phyloP scores from a whole-genome alignment of 192 early-diverging fungal species.

The Geranomyces michiganensis region DNA sequence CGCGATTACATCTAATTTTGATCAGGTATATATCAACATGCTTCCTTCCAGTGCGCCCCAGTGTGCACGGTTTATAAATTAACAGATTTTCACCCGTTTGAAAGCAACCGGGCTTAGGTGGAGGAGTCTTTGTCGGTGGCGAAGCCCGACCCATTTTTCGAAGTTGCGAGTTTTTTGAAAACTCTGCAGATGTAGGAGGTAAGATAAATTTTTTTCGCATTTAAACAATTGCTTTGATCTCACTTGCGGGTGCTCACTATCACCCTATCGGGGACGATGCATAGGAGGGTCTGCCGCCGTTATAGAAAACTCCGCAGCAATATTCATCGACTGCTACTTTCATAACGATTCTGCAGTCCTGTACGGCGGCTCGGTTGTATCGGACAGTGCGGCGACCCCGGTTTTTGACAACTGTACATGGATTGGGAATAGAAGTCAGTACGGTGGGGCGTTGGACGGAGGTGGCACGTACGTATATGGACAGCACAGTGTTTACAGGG shows the following conservation, averaged over 20 bases:
- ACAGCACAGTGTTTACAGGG: too few relatives aligned
- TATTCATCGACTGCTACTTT: slow-evolving; percentile 15
- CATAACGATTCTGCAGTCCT: slow-evolving; percentile 12
- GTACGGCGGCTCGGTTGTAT: slow-evolving; percentile 26
- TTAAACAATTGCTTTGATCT: too few relatives aligned
- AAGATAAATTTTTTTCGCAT: neutral
- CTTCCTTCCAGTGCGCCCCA: neutral
- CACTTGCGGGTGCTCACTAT: neutral
- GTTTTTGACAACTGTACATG: slow-evolving; percentile 13
- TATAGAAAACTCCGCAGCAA: neutral
- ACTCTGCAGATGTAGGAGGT: slow-evolving; percentile 20
- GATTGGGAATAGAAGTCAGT: slow-evolving; percentile 8
- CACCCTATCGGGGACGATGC: neutral
- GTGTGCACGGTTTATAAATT: too few relatives aligned
- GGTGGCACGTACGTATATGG: slow-evolving; percentile 20
- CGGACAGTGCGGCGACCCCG: neutral
- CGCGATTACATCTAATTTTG: too few relatives aligned
- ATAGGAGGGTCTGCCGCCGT: slow-evolving; percentile 20
- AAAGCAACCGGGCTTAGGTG: slow-evolving; percentile 13
- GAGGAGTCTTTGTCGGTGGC: slow-evolving; percentile 18
- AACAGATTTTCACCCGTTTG: too few relatives aligned
- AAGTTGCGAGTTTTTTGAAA: slow-evolving; percentile 7
- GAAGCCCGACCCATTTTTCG: slow-evolving; percentile 4
- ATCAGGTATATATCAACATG: too few relatives aligned
- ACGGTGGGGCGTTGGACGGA: slow-evolving; percentile 18